Base-by-base conservation (phyloP, 805 yeast genomes). In the Alloascoidea africana region DNA sequence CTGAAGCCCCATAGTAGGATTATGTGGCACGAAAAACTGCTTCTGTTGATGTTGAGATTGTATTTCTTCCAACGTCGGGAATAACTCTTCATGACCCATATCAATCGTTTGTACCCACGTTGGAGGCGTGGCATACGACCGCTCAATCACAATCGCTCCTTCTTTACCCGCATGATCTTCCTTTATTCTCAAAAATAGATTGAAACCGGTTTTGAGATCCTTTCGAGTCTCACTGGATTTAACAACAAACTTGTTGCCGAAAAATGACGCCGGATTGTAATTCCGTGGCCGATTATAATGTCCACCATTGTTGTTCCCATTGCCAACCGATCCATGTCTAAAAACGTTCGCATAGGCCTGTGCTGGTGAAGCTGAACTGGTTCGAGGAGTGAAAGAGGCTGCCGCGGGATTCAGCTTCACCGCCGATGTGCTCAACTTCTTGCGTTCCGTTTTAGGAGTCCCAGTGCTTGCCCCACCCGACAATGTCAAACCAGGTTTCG, bases 401-500 rank as follows among this genome's bases (percentile, higher is more conserved):
- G 81, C 82, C 44, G 73, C 69, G 11, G 83, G 80, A 52, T 76
- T 78, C 52, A 78, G 70, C 56, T 73, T 78, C 58, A 77, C 77
- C 15, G 74, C 70, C 3, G 73, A 65, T n/a, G 71, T 74, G 16
- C 63, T 50, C 42, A 73, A 68, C 49, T 74, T 76, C 30, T 23
- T 23, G 13, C 30, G 8, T 23, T 23, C 30, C n/a, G n/a, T 8
- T 23, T 23, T 23, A 8, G 30, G 30, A 23, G 13, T 23, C n/a
- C n/a, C n/a, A 8, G 30, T 23, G n/a, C n/a, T n/a, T n/a, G n/a
- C n/a, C n/a, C n/a, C n/a, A n/a, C n/a, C n/a, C n/a, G n/a, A n/a
- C n/a, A n/a, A n/a, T 8, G 30, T 23, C n/a, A n/a, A 8, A 23
- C n/a, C n/a, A 8, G 8, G 13, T 23, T 23, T 8, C n/a, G 30